Evolutionary conservation across 495 filamentous ascomycete genomes (phyloP).

Genomic region (Chaetomium fimeti): DNA sequence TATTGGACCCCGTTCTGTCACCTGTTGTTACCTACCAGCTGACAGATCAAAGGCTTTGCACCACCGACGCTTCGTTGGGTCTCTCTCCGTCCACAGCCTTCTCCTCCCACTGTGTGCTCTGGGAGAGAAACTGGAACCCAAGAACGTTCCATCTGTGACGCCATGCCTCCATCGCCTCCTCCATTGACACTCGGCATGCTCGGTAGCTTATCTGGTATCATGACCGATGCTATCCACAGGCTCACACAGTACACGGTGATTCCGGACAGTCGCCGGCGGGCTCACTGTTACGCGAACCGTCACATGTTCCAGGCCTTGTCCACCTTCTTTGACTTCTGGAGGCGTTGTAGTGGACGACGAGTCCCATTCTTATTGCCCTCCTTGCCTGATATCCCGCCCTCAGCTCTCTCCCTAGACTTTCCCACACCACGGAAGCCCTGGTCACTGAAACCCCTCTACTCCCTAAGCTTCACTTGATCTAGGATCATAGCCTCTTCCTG

Average conservation of each 20-base stretch:
- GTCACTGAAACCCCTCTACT: not conserved
- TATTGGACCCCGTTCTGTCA: not conserved
- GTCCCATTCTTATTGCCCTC: not conserved
- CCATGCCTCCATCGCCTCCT: slow-evolving; percentile 1
- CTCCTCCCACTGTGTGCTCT: not conserved
- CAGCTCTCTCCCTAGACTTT: not conserved
- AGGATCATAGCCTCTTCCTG: not conserved
- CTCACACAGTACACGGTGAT: not conserved
- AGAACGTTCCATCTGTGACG: slow-evolving; percentile 20
- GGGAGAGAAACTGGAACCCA: slow-evolving; percentile 5
- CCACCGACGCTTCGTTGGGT: not conserved
- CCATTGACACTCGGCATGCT: not conserved
- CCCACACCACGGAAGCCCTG: not conserved
- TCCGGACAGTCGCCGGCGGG: slow-evolving; percentile 5
- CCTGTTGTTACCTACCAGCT: not conserved
- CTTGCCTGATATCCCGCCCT: not conserved
- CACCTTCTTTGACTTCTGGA: not conserved
- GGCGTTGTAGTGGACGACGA: slow-evolving; percentile 2
- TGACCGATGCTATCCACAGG: slow-evolving; percentile 8
- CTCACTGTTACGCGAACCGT: slow-evolving; percentile 7
- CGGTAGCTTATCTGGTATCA: not conserved
- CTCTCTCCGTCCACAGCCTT: not conserved
- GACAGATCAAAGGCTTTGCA: slow-evolving; percentile 4
- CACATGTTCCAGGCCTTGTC: slow-evolving; percentile 3
- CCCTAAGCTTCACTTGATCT: too few relatives aligned